phyloP scores from a whole-genome alignment of 495 filamentous ascomycete species.

The Aspergillus sparsus region DNA sequence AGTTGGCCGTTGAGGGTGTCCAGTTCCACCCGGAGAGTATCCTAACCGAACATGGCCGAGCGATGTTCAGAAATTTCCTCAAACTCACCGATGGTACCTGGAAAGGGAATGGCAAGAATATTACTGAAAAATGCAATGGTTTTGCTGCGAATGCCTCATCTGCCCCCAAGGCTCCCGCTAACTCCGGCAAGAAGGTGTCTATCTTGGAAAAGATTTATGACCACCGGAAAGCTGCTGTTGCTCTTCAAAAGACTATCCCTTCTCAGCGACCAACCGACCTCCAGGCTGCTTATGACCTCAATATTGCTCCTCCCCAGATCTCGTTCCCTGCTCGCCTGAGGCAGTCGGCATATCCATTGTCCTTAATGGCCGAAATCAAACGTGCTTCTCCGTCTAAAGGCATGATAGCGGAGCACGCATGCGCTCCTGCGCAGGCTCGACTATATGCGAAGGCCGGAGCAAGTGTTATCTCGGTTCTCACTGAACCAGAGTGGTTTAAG shows the following conservation, averaged over 20 bases:
- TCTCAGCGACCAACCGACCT: conserved; percentile 82
- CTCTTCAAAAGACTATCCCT: conserved; percentile 80
- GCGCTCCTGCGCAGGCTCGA: conserved; percentile 85
- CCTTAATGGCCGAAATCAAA: conserved; percentile 96
- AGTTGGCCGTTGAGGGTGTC: conserved; percentile 85
- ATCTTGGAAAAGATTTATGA: conserved; percentile 93
- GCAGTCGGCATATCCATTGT: conserved; percentile 75
- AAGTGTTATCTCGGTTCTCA: conserved; percentile 95
- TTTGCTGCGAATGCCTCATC: conserved; percentile 21
- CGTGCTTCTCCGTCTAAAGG: conserved; percentile 96
- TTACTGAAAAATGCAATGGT: conserved; percentile 23
- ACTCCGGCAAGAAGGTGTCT: conserved; percentile 63
- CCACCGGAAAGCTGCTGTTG: conserved; percentile 73
- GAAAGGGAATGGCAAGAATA: conserved; percentile 67
- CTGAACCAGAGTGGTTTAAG: conserved; percentile 98
- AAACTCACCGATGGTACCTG: conserved; percentile 85
- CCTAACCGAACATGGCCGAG: conserved; percentile 79
- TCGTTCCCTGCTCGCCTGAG: conserved; percentile 77
- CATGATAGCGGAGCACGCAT: conserved; percentile 81
- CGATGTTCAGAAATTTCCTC: conserved; percentile 92
- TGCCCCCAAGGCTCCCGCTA: conserved; percentile 26
- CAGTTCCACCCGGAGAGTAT: conserved; percentile 99
- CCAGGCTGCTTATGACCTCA: conserved; percentile 82
- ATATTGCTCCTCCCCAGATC: conserved; percentile 81
- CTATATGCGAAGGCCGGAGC: conserved; percentile 93